phyloP scores from a whole-genome alignment of 2,329 filamentous ascomycete species.

The Plectosphaerella cucumerina region DNA sequence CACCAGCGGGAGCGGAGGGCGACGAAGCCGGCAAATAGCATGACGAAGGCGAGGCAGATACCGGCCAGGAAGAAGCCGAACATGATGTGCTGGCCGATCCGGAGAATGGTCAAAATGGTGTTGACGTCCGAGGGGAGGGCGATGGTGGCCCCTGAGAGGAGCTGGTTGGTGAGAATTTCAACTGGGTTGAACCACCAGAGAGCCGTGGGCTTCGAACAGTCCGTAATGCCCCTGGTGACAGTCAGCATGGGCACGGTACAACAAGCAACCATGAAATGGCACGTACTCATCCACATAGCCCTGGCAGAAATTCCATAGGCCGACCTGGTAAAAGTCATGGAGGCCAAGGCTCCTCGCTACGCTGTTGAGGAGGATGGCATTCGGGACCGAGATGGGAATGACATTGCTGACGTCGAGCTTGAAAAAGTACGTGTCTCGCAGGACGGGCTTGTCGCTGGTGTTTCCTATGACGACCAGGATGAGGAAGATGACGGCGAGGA shows the following conservation, averaged over 20 bases:
- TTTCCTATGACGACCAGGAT: slow-evolving; percentile 78
- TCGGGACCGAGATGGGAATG: slow-evolving; percentile 67
- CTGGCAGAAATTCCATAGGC: slow-evolving; percentile 89
- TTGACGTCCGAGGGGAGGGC: slow-evolving; percentile 71
- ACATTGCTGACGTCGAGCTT: slow-evolving; percentile 79
- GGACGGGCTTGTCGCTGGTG: slow-evolving; percentile 55
- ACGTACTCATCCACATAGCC: slow-evolving; percentile 65
- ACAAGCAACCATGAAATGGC: not conserved
- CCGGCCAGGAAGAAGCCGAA: slow-evolving; percentile 80
- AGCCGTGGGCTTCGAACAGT: slow-evolving; percentile 64
- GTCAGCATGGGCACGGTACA: slow-evolving; percentile 23
- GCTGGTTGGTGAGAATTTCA: slow-evolving; percentile 71
- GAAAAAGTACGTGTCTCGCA: slow-evolving; percentile 77
- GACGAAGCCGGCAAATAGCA: slow-evolving; percentile 63
- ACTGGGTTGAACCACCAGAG: slow-evolving; percentile 94
- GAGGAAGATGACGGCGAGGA: slow-evolving; percentile 72
- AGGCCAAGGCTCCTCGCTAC: slow-evolving; percentile 82
- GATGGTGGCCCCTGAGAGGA: slow-evolving; percentile 79
- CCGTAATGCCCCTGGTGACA: slow-evolving; percentile 59
- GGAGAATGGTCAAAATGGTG: slow-evolving; percentile 69
- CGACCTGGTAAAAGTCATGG: slow-evolving; percentile 92
- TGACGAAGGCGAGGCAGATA: slow-evolving; percentile 64
- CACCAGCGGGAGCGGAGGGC: slow-evolving; percentile 50
- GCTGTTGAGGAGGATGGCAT: slow-evolving; percentile 75
- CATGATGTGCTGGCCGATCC: slow-evolving; percentile 77